Conservation (phyloP, 2,329 filamentous ascomycete genomes). For the Neopestalotiopsis sp. region DNA sequence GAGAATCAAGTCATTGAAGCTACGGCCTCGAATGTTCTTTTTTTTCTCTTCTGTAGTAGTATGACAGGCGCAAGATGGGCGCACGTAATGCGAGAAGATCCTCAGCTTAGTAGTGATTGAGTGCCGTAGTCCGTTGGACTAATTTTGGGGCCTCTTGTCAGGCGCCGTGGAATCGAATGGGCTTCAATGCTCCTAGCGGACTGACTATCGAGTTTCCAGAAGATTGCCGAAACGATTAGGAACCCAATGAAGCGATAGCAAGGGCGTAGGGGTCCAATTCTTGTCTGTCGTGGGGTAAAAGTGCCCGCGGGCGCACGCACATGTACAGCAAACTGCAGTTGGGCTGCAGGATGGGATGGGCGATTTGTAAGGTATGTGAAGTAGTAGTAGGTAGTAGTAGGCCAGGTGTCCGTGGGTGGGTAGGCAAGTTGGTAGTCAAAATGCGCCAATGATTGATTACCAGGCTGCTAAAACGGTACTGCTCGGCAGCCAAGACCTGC, state of each 20-base stretch:
- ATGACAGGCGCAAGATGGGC: background rate
- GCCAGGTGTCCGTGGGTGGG: background rate
- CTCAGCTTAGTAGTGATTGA: background rate
- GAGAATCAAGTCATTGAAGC: background rate
- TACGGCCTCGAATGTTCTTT: background rate
- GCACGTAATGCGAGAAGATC: background rate
- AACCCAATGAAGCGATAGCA: conserved; percentile 15
- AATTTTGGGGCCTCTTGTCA: background rate
- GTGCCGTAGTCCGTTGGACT: background rate
- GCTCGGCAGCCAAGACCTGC: background rate
- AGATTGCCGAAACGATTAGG: background rate
- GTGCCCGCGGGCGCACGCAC: conserved; percentile 4
- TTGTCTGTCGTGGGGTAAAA: conserved; percentile 16
- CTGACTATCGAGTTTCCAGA: conserved; percentile 4
- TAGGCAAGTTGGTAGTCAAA: too few species aligned
- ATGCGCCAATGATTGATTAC: background rate
- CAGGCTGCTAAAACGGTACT: background rate
- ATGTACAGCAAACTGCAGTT: conserved; percentile 9
- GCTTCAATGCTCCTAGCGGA: background rate
- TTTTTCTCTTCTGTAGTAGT: background rate
- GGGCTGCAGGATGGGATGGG: conserved; percentile 13
- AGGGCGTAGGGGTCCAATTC: conserved; percentile 7
- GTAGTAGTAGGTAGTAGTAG: background rate
- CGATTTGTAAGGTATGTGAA: background rate
- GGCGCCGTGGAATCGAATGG: background rate